Evolutionary conservation across 1,284 basidiomycete species (phyloP).

Genomic region (Apiotrichum montevideense): DNA sequence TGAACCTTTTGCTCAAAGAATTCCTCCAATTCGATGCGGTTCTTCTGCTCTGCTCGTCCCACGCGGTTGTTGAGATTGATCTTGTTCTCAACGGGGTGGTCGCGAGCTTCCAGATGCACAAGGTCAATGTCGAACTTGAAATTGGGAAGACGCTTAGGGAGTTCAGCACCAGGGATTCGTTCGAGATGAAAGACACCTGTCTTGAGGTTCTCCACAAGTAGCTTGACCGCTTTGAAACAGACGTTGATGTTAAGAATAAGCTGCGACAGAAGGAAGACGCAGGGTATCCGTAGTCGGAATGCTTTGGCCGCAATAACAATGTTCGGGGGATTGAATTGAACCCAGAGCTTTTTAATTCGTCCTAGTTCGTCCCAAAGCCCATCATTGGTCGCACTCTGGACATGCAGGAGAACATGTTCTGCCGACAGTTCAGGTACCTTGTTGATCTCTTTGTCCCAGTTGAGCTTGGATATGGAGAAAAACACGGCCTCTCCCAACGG

Average conservation of each 20-base stretch:
- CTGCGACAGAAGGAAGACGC: conserved; percentile 67
- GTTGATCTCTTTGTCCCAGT: conserved; percentile 19
- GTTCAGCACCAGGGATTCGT: conserved; percentile 59
- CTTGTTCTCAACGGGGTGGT: conserved; percentile 78
- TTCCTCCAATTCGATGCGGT: conserved; percentile 70
- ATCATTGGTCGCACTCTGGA: conserved; percentile 44
- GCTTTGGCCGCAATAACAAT: conserved; percentile 53
- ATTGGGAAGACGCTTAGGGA: conserved; percentile 63
- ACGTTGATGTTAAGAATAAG: conserved; percentile 63
- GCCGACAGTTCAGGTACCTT: conserved; percentile 28
- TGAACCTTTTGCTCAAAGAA: conserved; percentile 70
- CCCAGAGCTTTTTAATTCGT: conserved; percentile 57
- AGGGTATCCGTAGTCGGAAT: conserved; percentile 69
- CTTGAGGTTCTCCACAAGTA: conserved; percentile 51
- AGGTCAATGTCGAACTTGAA: conserved; percentile 59
- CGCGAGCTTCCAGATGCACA: conserved; percentile 72
- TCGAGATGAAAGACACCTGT: conserved; percentile 22
- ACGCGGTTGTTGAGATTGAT: conserved; percentile 72
- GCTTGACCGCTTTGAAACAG: conserved; percentile 61
- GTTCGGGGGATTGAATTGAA: conserved; percentile 41
- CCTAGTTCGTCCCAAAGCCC: conserved; percentile 73
- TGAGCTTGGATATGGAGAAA: conserved; percentile 24
- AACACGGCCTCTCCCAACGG: conserved; percentile 42
- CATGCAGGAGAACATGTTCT: conserved; percentile 48
- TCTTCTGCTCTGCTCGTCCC: conserved; percentile 67